phyloP scores from a whole-genome alignment of 805 yeast genomes.

The Sungouiozyma intestinalis region DNA sequence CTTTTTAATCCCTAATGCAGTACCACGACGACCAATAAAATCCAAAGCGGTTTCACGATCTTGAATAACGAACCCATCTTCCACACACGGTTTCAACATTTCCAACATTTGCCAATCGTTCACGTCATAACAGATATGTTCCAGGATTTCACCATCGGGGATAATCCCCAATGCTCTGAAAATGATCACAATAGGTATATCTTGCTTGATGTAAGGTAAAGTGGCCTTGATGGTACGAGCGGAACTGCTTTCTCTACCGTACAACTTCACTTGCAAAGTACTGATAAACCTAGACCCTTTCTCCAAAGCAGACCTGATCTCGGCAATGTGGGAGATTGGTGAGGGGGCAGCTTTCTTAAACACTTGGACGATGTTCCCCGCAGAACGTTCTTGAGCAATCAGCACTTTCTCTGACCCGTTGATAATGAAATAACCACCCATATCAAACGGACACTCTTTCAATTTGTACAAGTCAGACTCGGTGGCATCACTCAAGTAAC shows the following conservation, averaged over 20 bases:
- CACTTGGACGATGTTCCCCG: slow-evolving; percentile 97
- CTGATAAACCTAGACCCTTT: slow-evolving; percentile 94
- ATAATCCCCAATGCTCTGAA: slow-evolving; percentile 97
- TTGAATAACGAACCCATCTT: slow-evolving; percentile 96
- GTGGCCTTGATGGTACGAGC: slow-evolving; percentile 91
- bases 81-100: slow-evolving; percentile 97
- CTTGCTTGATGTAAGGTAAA: slow-evolving; percentile 91
- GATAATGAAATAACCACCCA: slow-evolving; percentile 98
- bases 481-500: slow-evolving; percentile 79
- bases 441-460: slow-evolving; percentile 98
- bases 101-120: slow-evolving; percentile 99
- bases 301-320: slow-evolving; percentile 91
- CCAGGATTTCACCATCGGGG: slow-evolving; percentile 97
- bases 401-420: slow-evolving; percentile 97
- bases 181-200: slow-evolving; percentile 92
- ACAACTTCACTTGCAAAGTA: slow-evolving; percentile 86
- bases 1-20: slow-evolving; percentile 89
- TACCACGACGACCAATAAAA: slow-evolving; percentile 97
- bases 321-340: slow-evolving; percentile 92
- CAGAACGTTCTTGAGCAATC: slow-evolving; percentile 97
- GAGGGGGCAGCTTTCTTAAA: slow-evolving; percentile 96
- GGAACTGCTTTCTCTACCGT: slow-evolving; percentile 64
- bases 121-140: slow-evolving; percentile 95
- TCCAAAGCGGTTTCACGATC: slow-evolving; percentile 97
- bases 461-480: slow-evolving; percentile 91